These are phyloP conservation scores for Populus nigra DNA, from an alignment of 345 rosid species.

Conservation along the genomic window DNA sequence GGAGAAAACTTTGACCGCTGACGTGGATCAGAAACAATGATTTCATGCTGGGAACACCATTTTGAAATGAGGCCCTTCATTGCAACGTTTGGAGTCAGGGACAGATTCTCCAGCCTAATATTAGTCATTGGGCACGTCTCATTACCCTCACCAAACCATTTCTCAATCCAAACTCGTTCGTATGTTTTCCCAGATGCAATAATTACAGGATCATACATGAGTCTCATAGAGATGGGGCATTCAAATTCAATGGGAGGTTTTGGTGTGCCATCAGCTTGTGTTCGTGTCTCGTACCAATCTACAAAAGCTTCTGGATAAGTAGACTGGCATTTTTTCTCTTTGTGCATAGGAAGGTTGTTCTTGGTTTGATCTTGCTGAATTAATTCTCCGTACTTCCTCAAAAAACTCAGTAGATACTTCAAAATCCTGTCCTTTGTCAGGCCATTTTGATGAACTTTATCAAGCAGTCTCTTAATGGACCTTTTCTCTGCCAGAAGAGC, in stretches of 20 bases:
- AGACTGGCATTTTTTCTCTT: not conserved
- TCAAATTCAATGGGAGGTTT: slow-evolving; percentile 30
- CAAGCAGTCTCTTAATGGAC: slow-evolving; percentile 31
- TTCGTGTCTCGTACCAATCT: slow-evolving; percentile 4
- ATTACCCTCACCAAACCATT: slow-evolving; percentile 39
- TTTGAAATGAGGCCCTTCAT: slow-evolving; percentile 33
- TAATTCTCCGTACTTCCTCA: slow-evolving; percentile 33
- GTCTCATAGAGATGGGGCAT: slow-evolving; percentile 37
- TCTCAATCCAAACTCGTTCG: slow-evolving; percentile 44
- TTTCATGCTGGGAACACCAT: slow-evolving; percentile 31
- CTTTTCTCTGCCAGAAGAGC: slow-evolving; percentile 36
- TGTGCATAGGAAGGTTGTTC: not conserved
- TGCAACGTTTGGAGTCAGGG: slow-evolving; percentile 25
- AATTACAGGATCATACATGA: slow-evolving; percentile 44
- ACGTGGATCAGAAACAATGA: slow-evolving; percentile 24
- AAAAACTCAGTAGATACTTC: slow-evolving; percentile 31
- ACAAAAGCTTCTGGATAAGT: not conserved
- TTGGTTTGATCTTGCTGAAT: slow-evolving; percentile 11
- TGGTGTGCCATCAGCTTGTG: not conserved
- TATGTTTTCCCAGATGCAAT: slow-evolving; percentile 41
- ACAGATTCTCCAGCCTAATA: slow-evolving; percentile 25
- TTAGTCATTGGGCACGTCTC: slow-evolving; percentile 32
- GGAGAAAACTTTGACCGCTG: not conserved
- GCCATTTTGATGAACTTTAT: slow-evolving; percentile 14
- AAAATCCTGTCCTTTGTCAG: slow-evolving; percentile 20